Evolutionary conservation across 345 rosid genomes (phyloP).

Genomic region (Hibiscus trionum): DNA sequence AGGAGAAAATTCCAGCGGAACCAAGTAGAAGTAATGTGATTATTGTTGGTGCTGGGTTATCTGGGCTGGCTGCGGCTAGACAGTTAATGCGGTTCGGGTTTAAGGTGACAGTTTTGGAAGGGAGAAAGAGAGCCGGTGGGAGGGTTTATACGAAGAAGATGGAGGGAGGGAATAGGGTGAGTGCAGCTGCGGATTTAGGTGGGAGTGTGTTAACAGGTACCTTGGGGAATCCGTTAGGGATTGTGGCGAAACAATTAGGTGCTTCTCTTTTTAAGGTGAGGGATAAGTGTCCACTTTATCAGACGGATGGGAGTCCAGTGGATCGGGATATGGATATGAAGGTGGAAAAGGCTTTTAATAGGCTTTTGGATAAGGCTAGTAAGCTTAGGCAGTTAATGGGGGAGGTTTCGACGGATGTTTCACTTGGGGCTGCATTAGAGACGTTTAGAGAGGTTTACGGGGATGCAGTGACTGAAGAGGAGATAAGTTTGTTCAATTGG

Average conservation of each 20-base stretch:
- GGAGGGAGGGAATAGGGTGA: conserved; percentile 70
- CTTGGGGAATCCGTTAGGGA: conserved; percentile 84
- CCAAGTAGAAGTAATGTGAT: conserved; percentile 42
- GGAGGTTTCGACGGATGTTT: conserved; percentile 81
- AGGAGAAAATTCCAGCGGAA: conserved; percentile 56
- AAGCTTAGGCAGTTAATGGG: conserved; percentile 94
- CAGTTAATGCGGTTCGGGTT: conserved; percentile 86
- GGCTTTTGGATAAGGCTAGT: conserved; percentile 79
- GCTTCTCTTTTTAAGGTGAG: conserved; percentile 68
- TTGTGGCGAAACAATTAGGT: conserved; percentile 80
- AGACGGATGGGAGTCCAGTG: conserved; percentile 72
- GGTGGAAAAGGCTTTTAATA: conserved; percentile 78
- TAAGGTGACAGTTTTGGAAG: conserved; percentile 84
- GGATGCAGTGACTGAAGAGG: conserved; percentile 60
- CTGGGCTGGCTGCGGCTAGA: conserved; percentile 87
- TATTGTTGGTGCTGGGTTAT: conserved; percentile 81
- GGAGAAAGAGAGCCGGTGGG: conserved; percentile 98
- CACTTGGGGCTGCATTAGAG: conserved; percentile 86
- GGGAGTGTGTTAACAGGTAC: conserved; percentile 97
- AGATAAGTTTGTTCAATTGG: conserved; percentile 81
- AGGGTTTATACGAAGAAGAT: conserved; percentile 91
- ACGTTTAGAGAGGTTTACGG: conserved; percentile 66
- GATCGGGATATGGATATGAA: conserved; percentile 67
- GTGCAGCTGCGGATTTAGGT: conserved; percentile 91
- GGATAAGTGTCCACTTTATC: conserved; percentile 88